Base-by-base conservation (phyloP, 163 green algal species). In the Smithsoniella earleae region DNA sequence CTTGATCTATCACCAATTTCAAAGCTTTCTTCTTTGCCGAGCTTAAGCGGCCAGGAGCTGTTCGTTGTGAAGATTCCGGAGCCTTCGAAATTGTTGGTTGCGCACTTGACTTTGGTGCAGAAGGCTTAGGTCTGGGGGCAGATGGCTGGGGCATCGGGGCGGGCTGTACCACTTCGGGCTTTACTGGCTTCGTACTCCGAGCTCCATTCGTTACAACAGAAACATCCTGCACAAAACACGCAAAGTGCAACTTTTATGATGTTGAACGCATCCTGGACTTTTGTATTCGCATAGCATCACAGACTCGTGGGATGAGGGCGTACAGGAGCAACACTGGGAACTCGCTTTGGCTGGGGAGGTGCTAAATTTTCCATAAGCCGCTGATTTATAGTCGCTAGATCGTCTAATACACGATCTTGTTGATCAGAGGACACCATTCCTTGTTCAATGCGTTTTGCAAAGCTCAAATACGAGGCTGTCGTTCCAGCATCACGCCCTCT, bases 351-450 rank as follows among this genome's bases (percentile, higher is more conserved):
- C 18, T 30, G 25, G 28, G 58, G 58, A 8, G 58, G 30, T 37
- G 27, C 58, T 13, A 16, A n/a, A 4, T 36, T 25, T 30, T 5
- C 6, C 28, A 31, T 45, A 4, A 69, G 58, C 0, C 58, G 58
- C 58, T 69, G 58, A 69, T 69, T 45, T 22, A 69, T 69, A 13
- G 22, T 30, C 6, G 58, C 58, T 10, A 69, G 38, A n/a, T 69
- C 58, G 25, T 69, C 58, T n/a, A 69, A 16, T 69, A 45, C 30
- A 8, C 34, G 38, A 3, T 18, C n/a, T 69, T 69, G 58, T 69
- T 69, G 27, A 25, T 69, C n/a, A 8, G 58, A 30, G 6, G 58
- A 69, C n/a, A 69, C 22, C 27, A 45, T 30, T 33, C 58, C 58
- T 16, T 43, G 25, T 16, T 33, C 58, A n/a, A 69, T 69, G 6